A percentile compares a stretch with the other conserved stretches of the same genome.
Evolutionary conservation across 2,329 filamentous ascomycete species (phyloP).

Genomic region (Fusarium xyrophilum): DNA sequence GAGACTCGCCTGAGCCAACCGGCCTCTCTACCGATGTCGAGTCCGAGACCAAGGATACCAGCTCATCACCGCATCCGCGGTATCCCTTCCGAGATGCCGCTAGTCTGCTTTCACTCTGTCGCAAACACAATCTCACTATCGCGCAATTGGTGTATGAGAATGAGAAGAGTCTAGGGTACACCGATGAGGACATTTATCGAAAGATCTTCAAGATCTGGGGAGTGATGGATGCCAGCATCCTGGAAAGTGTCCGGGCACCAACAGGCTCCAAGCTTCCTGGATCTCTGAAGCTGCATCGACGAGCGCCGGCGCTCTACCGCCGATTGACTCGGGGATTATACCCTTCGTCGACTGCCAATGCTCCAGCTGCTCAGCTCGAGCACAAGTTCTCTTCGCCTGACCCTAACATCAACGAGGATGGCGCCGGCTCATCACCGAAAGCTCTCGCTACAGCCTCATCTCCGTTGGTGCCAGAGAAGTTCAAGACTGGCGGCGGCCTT

Average conservation of each 20-base stretch:
- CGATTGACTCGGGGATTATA: constrained; percentile 56
- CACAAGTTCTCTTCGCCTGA: constrained; percentile 17
- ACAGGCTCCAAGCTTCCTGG: constrained; percentile 52
- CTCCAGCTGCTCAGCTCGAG: constrained; percentile 16
- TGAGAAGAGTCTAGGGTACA: constrained; percentile 59
- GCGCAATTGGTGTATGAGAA: constrained; percentile 61
- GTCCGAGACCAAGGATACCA: constrained; percentile 21
- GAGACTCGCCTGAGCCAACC: constrained; percentile 1
- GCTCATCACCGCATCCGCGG: constrained; percentile 47
- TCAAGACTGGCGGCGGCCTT: background rate
- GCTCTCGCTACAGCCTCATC: constrained; percentile 4
- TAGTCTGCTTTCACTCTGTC: constrained; percentile 55
- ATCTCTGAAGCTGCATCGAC: constrained; percentile 55
- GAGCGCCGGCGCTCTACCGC: constrained; percentile 55
- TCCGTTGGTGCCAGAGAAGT: constrained; percentile 2
- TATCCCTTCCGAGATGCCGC: constrained; percentile 57
- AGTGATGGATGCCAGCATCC: constrained; percentile 60
- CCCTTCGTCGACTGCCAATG: constrained; percentile 40
- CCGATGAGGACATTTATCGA: constrained; percentile 56
- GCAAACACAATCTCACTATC: constrained; percentile 59
- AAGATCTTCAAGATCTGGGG: constrained; percentile 59
- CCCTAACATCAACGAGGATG: constrained; percentile 8
- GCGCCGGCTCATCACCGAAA: background rate
- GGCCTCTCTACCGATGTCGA: constrained; percentile 23
- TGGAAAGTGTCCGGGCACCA: constrained; percentile 57